Conservation (phyloP, 192 early-diverging fungal genomes). For the Thoreauomyces humboldtii region DNA sequence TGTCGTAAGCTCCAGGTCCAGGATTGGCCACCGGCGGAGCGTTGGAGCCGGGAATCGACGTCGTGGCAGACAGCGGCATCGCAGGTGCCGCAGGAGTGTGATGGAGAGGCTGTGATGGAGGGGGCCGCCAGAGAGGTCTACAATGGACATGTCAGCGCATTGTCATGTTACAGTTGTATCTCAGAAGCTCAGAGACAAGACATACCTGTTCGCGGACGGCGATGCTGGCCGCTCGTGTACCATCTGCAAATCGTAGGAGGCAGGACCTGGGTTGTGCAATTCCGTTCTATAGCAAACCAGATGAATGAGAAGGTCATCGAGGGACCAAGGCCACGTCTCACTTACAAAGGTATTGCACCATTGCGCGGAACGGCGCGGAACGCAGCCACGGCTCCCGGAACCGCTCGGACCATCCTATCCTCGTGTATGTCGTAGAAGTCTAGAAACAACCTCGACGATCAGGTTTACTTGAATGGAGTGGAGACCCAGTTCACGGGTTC, state of each 20-base stretch:
- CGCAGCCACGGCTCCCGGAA: slow-evolving; percentile 37
- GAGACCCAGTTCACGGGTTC: neutral
- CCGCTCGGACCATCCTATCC: slow-evolving; percentile 24
- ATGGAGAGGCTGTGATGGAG: slow-evolving; percentile 6
- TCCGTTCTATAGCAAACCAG: neutral
- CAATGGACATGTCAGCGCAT: too few species aligned
- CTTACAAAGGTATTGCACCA: neutral
- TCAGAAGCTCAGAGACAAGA: neutral
- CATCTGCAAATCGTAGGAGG: neutral
- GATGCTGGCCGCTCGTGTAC: neutral
- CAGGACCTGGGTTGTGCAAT: neutral
- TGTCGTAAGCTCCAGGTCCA: slow-evolving; percentile 46
- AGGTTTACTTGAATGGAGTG: slow-evolving; percentile 1
- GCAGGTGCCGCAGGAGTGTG: slow-evolving; percentile 11
- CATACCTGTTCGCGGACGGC: neutral
- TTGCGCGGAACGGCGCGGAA: slow-evolving; percentile 30
- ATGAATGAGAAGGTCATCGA: too few species aligned
- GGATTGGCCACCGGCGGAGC: slow-evolving; percentile 20
- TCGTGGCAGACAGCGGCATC: slow-evolving; percentile 31
- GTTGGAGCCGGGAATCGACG: slow-evolving; percentile 22
- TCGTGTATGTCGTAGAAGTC: slow-evolving; percentile 32
- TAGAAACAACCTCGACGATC: neutral
- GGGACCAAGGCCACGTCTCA: too few species aligned
- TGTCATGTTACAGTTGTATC: too few species aligned
- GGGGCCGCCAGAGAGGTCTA: slow-evolving; percentile 1